Evolutionary conservation across 345 rosid species (phyloP).

Genomic region (Salix exigua): DNA sequence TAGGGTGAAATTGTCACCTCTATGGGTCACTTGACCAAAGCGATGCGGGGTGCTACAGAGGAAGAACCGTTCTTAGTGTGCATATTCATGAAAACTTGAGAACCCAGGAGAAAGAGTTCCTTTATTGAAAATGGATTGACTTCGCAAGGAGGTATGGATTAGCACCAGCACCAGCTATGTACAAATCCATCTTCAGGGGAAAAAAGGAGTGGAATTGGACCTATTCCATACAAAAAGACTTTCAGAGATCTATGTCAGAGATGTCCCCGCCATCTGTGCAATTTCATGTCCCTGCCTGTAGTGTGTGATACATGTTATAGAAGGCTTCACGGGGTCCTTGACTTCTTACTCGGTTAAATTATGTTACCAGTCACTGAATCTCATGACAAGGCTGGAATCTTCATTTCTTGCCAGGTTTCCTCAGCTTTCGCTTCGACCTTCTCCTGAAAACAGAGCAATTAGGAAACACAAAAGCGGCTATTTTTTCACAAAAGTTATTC

Average conservation of each 20-base stretch:
- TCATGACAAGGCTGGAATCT: background rate
- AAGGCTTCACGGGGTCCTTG: background rate
- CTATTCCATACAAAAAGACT: too few relatives aligned
- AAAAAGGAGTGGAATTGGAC: too few relatives aligned
- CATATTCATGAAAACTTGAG: too few relatives aligned
- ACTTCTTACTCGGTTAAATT: background rate
- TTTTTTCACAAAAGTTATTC: background rate
- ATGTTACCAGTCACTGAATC: background rate
- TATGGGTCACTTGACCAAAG: background rate
- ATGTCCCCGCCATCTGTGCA: too few relatives aligned
- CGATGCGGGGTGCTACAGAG: too few relatives aligned
- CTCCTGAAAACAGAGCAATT: slow-evolving; percentile 22
- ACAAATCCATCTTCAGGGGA: too few relatives aligned
- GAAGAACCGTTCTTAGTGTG: too few relatives aligned
- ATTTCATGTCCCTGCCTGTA: background rate
- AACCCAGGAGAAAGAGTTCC: too few relatives aligned
- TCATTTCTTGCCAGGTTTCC: slow-evolving; percentile 31
- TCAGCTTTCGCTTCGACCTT: slow-evolving; percentile 30
- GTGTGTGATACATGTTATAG: background rate
- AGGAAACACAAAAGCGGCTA: background rate
- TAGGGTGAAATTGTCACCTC: background rate
- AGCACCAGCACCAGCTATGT: too few relatives aligned
- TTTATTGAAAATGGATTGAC: too few relatives aligned
- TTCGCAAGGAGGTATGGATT: too few relatives aligned
- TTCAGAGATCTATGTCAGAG: too few relatives aligned